Evolutionary conservation across 495 filamentous ascomycete species (phyloP), one percentile per base, ranked within the genome.

Genomic region (Opeltia flavorubescens): DNA sequence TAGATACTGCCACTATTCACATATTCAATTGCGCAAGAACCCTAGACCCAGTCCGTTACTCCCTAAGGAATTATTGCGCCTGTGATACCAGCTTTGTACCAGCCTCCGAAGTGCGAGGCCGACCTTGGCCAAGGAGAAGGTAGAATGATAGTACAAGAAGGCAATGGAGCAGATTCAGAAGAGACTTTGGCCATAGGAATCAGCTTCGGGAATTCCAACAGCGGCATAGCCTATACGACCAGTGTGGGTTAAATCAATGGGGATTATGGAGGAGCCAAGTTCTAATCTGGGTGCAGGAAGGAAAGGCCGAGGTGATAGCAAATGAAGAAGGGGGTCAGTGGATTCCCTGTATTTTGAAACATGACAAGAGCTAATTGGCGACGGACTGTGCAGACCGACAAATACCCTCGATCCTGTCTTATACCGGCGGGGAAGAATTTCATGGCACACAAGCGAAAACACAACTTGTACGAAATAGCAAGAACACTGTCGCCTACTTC

Each of bases 141-240:
- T 17, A 28, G 21, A 18, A 81, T 81, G 77, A 76, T 69, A 63
- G 68, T 68, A 56, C 65, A 68, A 50, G 59, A 67, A 38, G 68
- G 62, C 62, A 57, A 66, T 54, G 56, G 51, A 46, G 34, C 60
- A 51, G 55, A 61, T 47, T 68, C 65, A 24, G 69, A 62, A 46
- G 74, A 84, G 65, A 69, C 79, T 52, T 75, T 79, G 51, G 83
- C 83, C 55, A 98, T 98, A 66, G 91, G 91, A 64, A 86, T 98
- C 62, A 84, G 88, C 43, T 96, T 96, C 71, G 93, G 91, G 64
- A 98, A 98, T 67, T 86, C 85, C 42, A 91, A 87, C 74, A 95
- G 89, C 68, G 94, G 87, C 44, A 96, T 98, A 67, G 91, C 89
- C 53, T 83, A 78, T 58, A 86, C 88, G 27, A 75, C 80, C 63